Base-by-base conservation (phyloP, 768 basidiomycete genomes). In the Mycena sanguinolenta region DNA sequence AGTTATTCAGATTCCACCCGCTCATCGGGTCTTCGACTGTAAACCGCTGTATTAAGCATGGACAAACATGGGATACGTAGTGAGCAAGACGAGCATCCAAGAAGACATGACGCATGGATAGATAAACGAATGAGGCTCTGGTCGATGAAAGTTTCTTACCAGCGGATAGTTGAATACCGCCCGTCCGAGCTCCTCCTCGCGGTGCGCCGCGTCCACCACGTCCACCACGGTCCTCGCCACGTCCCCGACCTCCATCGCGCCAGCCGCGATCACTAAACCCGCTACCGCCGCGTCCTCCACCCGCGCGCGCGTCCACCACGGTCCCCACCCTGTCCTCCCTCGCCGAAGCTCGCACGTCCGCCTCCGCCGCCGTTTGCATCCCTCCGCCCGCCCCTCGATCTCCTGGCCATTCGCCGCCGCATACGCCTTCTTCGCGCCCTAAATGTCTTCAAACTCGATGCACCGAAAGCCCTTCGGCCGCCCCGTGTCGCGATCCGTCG, bases 381-480 rank as follows among this genome's bases (percentile, higher is more conserved):
- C 75, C 94, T 85, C n/a, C n/a, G 36, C 36, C 6, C 36, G 36
- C 14, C 36, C 36, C 36, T 38, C 36, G 36, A 38, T 38, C 36
- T 38, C 36, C 36, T 14, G 36, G 8, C 36, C 36, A 38, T 38
- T 38, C 36, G 36, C 36, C 36, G 36, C 36, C 36, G 36, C 36
- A 38, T 14, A 38, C 36, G 36, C 36, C 36, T 38, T 38, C 36
- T 38, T 38, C 14, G 95, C 94, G 63, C 87, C 83, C 30, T 91
- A 93, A 42, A 95, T 76, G 74, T 92, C 91, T 73, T 91, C 89
- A 81, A 97, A 98, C 81, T 98, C 96, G 77, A 99, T 94, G 82
- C 99, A 99, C 25, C 91, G 98, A 81, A 97, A 99, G 76, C 98
- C 98, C 82, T 98, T 99, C 55, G 95, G 91, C 70, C 86, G 88